Conservation (phyloP, 2,329 filamentous ascomycete genomes). For the Pseudopithomyces chartarum region DNA sequence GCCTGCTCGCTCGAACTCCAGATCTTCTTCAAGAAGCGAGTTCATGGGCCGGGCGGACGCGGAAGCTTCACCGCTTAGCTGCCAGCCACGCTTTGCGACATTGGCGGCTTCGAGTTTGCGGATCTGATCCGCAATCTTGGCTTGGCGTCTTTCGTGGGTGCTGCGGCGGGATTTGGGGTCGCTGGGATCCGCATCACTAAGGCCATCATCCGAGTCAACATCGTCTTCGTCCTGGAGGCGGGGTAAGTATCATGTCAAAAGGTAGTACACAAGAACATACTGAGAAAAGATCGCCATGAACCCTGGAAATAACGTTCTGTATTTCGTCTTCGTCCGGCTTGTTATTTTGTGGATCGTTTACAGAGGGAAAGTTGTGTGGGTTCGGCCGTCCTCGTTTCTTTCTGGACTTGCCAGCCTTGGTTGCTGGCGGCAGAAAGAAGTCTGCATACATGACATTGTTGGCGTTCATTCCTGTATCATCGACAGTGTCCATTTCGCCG, state of each 20-base stretch:
- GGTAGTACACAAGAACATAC: too few relatives aligned
- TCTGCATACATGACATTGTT: slow-evolving; percentile 91
- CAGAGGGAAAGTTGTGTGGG: slow-evolving; percentile 53
- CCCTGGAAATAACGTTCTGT: slow-evolving; percentile 81
- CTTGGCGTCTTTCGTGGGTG: slow-evolving; percentile 83
- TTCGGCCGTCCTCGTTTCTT: slow-evolving; percentile 61
- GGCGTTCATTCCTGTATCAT: slow-evolving; percentile 68
- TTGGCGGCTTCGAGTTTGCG: slow-evolving; percentile 87
- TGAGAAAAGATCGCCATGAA: slow-evolving; percentile 89
- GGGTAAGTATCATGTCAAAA: too few relatives aligned
- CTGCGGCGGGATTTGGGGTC: slow-evolving; percentile 77
- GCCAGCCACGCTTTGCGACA: slow-evolving; percentile 90
- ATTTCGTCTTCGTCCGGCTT: slow-evolving; percentile 65
- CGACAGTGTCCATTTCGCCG: slow-evolving; percentile 57
- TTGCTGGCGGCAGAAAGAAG: slow-evolving; percentile 86
- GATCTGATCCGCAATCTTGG: slow-evolving; percentile 87
- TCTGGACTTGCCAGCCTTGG: slow-evolving; percentile 68
- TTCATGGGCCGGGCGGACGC: slow-evolving; percentile 84
- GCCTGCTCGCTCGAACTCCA: slow-evolving; percentile 93
- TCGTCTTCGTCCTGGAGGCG: slow-evolving; percentile 58
- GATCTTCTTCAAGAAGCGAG: slow-evolving; percentile 89
- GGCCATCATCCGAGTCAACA: slow-evolving; percentile 61
- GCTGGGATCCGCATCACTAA: slow-evolving; percentile 66
- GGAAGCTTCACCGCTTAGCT: slow-evolving; percentile 82
- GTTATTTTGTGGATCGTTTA: slow-evolving; percentile 44